Evolutionary conservation across 179 eudicot genomes (phyloP), one percentile per base, ranked within the genome.

Genomic region (Nepenthes alata): DNA sequence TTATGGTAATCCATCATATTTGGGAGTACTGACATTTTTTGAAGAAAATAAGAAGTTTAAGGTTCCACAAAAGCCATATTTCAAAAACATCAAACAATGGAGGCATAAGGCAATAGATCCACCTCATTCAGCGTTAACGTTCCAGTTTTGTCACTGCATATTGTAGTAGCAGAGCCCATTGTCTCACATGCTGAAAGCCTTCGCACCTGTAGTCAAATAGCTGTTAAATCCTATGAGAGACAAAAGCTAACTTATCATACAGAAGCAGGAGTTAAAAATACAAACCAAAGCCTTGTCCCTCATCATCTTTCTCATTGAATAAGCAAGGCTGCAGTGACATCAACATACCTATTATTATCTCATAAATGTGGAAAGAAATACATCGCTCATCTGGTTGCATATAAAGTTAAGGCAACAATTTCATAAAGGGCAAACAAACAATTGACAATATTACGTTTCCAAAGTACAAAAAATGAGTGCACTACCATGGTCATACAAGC

Each of bases 271-370:
- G 54, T 25, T 50, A 39, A 16, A 60, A 37, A 62, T 55, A 71
- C 85, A 72, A 56, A 88, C 97, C 96, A 91, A 73, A 66, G 98
- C 98, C 73, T 91, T 91, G 78, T 91, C 98, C 61, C 76, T 80
- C 98, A 91, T 91, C 96, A 91, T 91, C 74, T 91, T 91, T 55
- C 91, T 81, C 98, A 91, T 91, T 13, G 98, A 91, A 74, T 88
- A 91, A 56, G 98, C 98, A 68, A 91, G 96, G 70, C 98, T 88
- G 78, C 75, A 72, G 64, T 51, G 38, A 47, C 4, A 51, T 49
- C 16, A 54, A 10, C 45, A 49, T 35, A 49, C 10, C 9, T 35
- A 57, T 35, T 7, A 57, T 12, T 41, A 41, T 7, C 45, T 25
- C 25, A 25, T 25, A 25, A 25, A 25, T 25, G 25, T 25, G 25